Conservation (phyloP, 805 yeast species). For the Ogataea chonburiensis region DNA sequence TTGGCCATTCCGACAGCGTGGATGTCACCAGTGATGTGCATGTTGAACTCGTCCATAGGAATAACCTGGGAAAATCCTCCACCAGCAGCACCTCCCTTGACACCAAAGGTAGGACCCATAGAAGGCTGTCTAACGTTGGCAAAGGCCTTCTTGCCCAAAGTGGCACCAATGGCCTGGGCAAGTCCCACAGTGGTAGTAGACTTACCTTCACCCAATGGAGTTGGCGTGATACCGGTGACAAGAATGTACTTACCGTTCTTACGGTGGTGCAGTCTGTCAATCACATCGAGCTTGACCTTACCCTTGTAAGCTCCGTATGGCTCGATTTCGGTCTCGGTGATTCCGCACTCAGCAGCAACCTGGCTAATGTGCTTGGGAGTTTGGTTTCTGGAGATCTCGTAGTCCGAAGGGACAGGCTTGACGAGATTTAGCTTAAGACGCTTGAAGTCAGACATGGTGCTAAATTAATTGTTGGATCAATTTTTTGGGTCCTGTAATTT, state of each 20-base stretch:
- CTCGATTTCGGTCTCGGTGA: conserved; percentile 75
- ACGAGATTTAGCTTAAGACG: conserved; percentile 37
- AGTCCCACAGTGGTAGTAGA: conserved; percentile 94
- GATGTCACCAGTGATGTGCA: conserved; percentile 97
- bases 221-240: conserved; percentile 97
- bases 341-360: conserved; percentile 81
- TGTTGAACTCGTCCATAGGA: conserved; percentile 98
- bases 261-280: conserved; percentile 61
- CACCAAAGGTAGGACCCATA: conserved; percentile 98
- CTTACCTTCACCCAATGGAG: conserved; percentile 98
- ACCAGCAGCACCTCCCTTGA: conserved; percentile 99
- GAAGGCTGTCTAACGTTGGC: conserved; percentile 98
- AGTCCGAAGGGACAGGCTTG: conserved; percentile 85
- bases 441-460: conserved; percentile 35
- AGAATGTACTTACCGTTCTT: conserved; percentile 83
- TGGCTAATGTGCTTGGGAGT: conserved; percentile 76
- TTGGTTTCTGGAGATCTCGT: conserved; percentile 85
- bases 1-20: conserved; percentile 95
- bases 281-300: conserved; percentile 69
- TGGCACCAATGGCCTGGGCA: conserved; percentile 96
- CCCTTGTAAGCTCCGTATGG: conserved; percentile 89
- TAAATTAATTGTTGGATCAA: conserved; percentile 12
- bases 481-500: conserved; percentile 12
- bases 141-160: conserved; percentile 74
- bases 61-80: conserved; percentile 98